Base-by-base conservation (phyloP, 1,284 basidiomycete species). In the Fistulina hepatica region DNA sequence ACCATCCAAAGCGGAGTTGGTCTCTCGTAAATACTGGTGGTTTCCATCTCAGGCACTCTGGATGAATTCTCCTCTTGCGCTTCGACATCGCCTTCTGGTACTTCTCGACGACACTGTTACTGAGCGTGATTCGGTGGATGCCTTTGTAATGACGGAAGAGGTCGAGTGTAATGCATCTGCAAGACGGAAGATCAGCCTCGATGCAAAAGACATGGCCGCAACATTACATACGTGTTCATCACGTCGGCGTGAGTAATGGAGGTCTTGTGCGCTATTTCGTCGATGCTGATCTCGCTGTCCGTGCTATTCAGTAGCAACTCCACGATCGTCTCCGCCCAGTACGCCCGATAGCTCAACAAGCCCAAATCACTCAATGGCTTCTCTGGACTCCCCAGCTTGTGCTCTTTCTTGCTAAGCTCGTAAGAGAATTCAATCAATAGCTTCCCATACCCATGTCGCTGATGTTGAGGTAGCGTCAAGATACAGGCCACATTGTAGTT, bases 401-500 rank as follows among this genome's bases (percentile, higher is more conserved):
- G 78, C 59, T 99, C 95, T 51, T 89, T 86, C 69, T 97, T 98
- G 64, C 81, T 90, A 30, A 99, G 73, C 56, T 97, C 93, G 66
- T 98, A 99, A 4, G 89, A 93, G 56, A 99, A 99, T 57, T 98
- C 92, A 61, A 99, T 99, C 31, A 98, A 70, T 21, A 97, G 66
- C 55, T 90, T 90, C 40, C 95, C 95, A 58, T 90, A 97, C 1
- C 94, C 94, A 52, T 86, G 82, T 24, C 95, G 81, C 59, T 99
- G 95, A 57, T 97, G 86, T 58, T 98, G 95, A 6, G 95, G 95
- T 25, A 99, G 73, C 8, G 95, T 95, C 45, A 98, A 66, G 61
- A 99, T 97, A 70, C 95, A 99, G 0, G 95, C 94, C 37, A 99
- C 88, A 58, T 99, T 99, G 71, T 98, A 99, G 50, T 81, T 90